These are phyloP conservation scores for Serendipita sp. DNA, from an alignment of 1,284 basidiomycete species.

Conservation along the genomic window DNA sequence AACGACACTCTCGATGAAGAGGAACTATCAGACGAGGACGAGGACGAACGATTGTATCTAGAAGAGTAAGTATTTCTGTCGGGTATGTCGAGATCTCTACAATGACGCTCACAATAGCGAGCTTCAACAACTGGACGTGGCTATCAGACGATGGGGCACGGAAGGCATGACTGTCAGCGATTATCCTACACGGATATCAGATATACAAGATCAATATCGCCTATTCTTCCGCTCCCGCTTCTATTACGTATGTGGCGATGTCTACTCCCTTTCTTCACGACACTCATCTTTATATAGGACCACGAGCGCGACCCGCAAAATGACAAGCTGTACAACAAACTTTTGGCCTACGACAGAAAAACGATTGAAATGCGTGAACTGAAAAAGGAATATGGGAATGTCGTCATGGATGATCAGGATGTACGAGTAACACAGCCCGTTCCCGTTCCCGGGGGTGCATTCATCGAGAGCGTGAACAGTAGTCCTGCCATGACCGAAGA, in stretches of 20 bases:
- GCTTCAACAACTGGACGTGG: neutral
- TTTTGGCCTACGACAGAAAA: neutral
- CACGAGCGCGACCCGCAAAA: neutral
- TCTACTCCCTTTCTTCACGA: neutral
- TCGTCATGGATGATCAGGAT: neutral
- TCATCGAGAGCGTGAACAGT: neutral
- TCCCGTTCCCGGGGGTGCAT: neutral
- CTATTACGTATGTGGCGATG: neutral
- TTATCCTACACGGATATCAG: neutral
- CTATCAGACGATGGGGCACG: neutral
- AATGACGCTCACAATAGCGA: neutral
- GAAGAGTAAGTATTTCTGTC: neutral
- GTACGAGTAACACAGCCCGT: neutral
- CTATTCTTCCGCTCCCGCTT: neutral
- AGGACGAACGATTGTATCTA: neutral
- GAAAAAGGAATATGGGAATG: neutral
- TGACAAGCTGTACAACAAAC: conserved; percentile 1
- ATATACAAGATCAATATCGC: neutral
- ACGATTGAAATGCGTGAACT: neutral
- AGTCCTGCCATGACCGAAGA: neutral
- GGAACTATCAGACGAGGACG: neutral
- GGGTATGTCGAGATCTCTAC: neutral
- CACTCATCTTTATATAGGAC: neutral
- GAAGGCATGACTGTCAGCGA: neutral
- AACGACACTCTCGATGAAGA: neutral